Percentiles rank a stretch among this genome's conserved stretches.
Conservation (phyloP, 495 filamentous ascomycete genomes). For the Neurospora intermedia region DNA sequence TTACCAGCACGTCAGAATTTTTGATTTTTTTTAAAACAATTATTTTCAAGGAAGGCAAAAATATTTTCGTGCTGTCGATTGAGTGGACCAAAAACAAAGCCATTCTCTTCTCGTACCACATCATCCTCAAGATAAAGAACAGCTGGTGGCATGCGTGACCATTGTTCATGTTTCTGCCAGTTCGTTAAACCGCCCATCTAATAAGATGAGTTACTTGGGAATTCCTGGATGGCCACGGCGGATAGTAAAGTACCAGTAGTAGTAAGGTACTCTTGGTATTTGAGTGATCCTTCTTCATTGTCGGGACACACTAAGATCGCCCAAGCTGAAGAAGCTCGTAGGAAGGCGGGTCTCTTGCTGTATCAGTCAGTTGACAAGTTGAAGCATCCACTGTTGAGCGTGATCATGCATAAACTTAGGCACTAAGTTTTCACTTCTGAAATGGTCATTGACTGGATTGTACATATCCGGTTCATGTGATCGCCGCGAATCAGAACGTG, state of each 20-base stretch:
- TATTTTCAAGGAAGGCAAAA: no score
- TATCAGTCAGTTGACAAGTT: no score
- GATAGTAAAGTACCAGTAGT: neutral
- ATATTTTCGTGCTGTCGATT: no score
- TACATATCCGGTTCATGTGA: neutral
- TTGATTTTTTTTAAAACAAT: no score
- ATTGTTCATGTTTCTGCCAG: neutral
- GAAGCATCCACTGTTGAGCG: no score
- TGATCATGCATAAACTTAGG: no score
- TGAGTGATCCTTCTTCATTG: neutral
- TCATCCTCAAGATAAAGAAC: neutral
- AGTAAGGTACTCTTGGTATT: no score
- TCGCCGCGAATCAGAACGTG: neutral
- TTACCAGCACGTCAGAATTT: neutral
- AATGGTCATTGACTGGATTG: no score
- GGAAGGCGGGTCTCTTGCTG: no score
- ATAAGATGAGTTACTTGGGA: neutral
- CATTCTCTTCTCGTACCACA: neutral
- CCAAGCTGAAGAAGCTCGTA: no score
- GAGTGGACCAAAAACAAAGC: neutral
- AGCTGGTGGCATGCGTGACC: neutral
- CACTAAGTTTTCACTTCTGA: no score
- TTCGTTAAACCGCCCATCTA: neutral
- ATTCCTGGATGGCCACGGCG: neutral
- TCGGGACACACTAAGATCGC: neutral